Conservation (phyloP, 208 protist species). For the Herpetomonas samuelpessoai region DNA sequence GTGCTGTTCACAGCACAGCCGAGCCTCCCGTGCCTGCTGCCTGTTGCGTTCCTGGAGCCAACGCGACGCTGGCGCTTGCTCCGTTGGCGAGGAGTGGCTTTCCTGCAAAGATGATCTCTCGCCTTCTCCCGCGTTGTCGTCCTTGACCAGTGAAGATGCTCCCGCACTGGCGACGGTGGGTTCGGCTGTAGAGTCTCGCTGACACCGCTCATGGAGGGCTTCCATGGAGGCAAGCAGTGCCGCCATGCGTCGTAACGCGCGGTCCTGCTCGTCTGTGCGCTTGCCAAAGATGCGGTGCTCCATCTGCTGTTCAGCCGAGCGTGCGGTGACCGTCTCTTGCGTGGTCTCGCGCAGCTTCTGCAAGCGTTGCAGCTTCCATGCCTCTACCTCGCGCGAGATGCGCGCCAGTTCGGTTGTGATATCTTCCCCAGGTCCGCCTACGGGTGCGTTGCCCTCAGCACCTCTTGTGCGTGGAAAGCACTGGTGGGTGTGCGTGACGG, state of each 20-base stretch:
- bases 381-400: slow-evolving; percentile 17
- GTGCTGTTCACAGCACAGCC: slow-evolving; percentile 17
- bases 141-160: slow-evolving; percentile 1
- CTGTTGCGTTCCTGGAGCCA: slow-evolving; percentile 1
- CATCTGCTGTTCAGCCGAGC: slow-evolving; percentile 31
- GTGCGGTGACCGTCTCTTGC: background rate
- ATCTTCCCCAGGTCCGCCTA: no score
- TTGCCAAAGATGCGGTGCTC: slow-evolving; percentile 28
- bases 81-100: background rate
- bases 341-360: slow-evolving; percentile 14
- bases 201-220: slow-evolving; percentile 17
- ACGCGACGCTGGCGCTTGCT: background rate
- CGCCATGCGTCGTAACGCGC: slow-evolving; percentile 50
- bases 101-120: no score
- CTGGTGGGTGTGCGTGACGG: slow-evolving; percentile 25
- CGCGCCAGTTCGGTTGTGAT: no score
- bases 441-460: no score
- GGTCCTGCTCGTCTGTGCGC: slow-evolving; percentile 38
- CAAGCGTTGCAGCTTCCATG: slow-evolving; percentile 33
- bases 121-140: slow-evolving; percentile 9
- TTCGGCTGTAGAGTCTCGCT: background rate
- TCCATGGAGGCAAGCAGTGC: slow-evolving; percentile 32
- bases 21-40: background rate
- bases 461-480: slow-evolving; percentile 9
- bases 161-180: background rate